Percentiles rank a stretch among this genome's conserved stretches.
Conservation (phyloP, 306 rosid species). For the Dryas drummondii region DNA sequence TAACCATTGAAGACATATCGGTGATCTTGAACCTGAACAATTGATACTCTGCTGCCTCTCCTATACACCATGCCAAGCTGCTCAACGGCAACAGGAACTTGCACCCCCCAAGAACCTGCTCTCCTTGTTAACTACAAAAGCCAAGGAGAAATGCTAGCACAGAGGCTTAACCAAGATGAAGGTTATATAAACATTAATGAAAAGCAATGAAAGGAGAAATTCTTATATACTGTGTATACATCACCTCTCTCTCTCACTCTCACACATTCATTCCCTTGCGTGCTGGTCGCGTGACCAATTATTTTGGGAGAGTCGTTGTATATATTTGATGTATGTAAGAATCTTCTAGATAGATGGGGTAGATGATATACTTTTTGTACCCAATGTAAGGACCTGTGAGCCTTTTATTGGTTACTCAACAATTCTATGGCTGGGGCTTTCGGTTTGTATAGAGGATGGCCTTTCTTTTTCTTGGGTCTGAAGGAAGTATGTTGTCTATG, state of each 20-base stretch:
- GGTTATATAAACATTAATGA: constrained; percentile 10
- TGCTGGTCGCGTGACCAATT: no score
- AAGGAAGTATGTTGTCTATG: constrained; percentile 14
- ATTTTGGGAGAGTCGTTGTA: no score
- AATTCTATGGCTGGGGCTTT: constrained; percentile 6
- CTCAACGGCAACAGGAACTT: constrained; percentile 4
- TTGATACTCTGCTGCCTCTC: constrained; percentile 3
- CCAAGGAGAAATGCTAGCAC: constrained; percentile 4
- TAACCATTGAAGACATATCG: constrained; percentile 4
- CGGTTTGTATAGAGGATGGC: constrained; percentile 29
- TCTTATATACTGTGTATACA: no score
- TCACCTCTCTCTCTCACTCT: no score
- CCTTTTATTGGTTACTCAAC: constrained; percentile 22
- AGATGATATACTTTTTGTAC: constrained; percentile 3
- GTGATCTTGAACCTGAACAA: constrained; percentile 10
- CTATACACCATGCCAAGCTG: constrained; percentile 12
- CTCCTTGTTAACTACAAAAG: not conserved
- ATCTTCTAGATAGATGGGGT: not conserved
- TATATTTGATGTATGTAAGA: no score
- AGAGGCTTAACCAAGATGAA: constrained; percentile 16
- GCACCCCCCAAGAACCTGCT: not conserved
- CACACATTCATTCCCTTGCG: no score
- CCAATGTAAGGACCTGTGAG: constrained; percentile 7
- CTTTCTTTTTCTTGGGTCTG: no score
- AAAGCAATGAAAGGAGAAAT: not conserved